phyloP scores from a whole-genome alignment of 2,329 filamentous ascomycete genomes.

The Claviceps lovelessii region DNA sequence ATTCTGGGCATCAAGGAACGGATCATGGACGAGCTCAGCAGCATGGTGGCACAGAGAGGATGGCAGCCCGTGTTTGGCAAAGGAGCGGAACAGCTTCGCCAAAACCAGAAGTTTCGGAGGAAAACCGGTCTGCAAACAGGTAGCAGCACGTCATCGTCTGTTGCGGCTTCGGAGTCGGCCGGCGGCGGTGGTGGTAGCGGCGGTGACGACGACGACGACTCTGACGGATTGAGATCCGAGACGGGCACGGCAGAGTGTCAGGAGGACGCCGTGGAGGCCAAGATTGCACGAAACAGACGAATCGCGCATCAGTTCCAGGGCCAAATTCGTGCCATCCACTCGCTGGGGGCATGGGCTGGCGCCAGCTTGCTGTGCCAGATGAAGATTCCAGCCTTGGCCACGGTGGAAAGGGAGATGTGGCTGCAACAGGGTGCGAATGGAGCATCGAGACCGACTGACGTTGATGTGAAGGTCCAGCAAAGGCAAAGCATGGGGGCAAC shows the following conservation, averaged over 20 bases:
- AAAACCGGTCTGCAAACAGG: slow-evolving; percentile 11
- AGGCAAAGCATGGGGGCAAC: slow-evolving; percentile 51
- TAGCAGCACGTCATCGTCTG: slow-evolving; percentile 9
- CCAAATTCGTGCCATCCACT: slow-evolving; percentile 49
- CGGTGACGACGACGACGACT: slow-evolving; percentile 8
- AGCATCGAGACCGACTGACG: slow-evolving; percentile 43
- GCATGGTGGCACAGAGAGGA: slow-evolving; percentile 50
- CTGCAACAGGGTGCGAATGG: slow-evolving; percentile 50
- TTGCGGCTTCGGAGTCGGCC: slow-evolving; percentile 11
- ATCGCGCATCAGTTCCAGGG: slow-evolving; percentile 36
- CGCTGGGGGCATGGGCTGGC: slow-evolving; percentile 60
- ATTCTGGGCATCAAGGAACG: slow-evolving; percentile 68
- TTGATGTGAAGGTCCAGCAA: slow-evolving; percentile 42
- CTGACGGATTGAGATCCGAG: slow-evolving; percentile 10
- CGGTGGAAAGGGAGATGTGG: slow-evolving; percentile 59
- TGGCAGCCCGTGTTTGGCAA: slow-evolving; percentile 69
- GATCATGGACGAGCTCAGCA: slow-evolving; percentile 59
- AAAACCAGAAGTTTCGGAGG: slow-evolving; percentile 26
- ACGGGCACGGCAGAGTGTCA: slow-evolving; percentile 13
- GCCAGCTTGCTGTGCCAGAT: slow-evolving; percentile 56
- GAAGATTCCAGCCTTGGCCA: slow-evolving; percentile 52
- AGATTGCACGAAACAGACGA: slow-evolving; percentile 21
- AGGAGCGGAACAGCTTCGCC: slow-evolving; percentile 40
- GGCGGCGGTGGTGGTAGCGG: slow-evolving; percentile 4
- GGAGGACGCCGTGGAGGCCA: slow-evolving; percentile 22